These are phyloP conservation scores for Camelina neglecta DNA, from an alignment of 345 rosid genomes.

Conservation along the genomic window DNA sequence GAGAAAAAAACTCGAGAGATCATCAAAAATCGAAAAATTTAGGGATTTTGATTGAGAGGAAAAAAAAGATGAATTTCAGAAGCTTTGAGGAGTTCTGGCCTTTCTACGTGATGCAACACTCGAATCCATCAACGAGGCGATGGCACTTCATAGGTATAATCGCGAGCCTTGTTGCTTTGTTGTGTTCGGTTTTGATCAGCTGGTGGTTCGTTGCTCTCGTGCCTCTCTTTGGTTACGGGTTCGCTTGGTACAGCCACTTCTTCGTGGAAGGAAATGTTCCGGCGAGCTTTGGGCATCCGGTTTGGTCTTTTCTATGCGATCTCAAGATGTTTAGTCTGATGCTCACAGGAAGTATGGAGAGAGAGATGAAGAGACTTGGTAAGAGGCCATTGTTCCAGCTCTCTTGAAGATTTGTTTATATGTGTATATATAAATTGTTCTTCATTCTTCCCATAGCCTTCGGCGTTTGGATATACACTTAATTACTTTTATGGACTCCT, in stretches of 20 bases:
- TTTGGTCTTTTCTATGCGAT: constrained; percentile 90
- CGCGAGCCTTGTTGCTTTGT: constrained; percentile 50
- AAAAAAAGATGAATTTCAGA: constrained; percentile 76
- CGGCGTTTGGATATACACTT: constrained; percentile 6
- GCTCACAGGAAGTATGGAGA: constrained; percentile 94
- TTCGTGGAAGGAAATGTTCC: constrained; percentile 90
- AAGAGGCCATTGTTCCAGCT: constrained; percentile 80
- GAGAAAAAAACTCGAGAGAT: constrained; percentile 15
- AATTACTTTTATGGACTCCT: not conserved
- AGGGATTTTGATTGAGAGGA: not conserved
- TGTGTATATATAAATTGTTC: not conserved
- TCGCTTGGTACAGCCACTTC: constrained; percentile 97
- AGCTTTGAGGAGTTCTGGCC: constrained; percentile 94
- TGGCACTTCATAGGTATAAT: constrained; percentile 91
- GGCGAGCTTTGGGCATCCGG: constrained; percentile 81
- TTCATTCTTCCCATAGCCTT: not conserved
- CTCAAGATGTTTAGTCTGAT: constrained; percentile 90
- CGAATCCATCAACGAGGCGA: constrained; percentile 79
- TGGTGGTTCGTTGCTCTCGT: constrained; percentile 64
- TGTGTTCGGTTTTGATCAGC: constrained; percentile 61
- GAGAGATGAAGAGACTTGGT: constrained; percentile 93
- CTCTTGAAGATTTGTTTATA: constrained; percentile 28
- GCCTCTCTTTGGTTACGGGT: constrained; percentile 79
- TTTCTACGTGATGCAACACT: constrained; percentile 87
- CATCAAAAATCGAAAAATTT: not conserved